Evolutionary conservation across 148 eudicot species (phyloP), one percentile per base, ranked within the genome.

Genomic region (Amaranthus cruentus): DNA sequence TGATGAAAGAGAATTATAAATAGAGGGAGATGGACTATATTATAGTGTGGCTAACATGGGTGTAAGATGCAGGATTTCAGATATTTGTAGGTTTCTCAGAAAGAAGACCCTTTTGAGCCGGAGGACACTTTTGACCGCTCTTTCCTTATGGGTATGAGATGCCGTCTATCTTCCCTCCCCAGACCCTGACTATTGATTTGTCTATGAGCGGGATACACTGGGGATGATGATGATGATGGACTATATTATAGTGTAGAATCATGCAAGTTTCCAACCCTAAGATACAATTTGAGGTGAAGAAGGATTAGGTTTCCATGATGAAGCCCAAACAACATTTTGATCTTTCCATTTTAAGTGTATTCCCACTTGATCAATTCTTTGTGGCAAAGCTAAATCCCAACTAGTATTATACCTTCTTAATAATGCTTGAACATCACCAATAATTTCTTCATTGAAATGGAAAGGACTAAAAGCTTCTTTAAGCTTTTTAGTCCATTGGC

Each of bases 351-450:
- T 74, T 64, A 79, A 69, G 28, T 79, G 75, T 6, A 79, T 64
- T 44, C 82, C 82, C 2, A 63, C 68, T 69, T 74, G 55, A 70
- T 73, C n/a, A 14, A 67, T 50, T 4, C 18, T 62, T 79, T 79
- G 74, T n/a, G 73, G 75, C 55, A 74, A 61, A 21, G 44, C 18
- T 38, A 79, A 6, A 57, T 63, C 71, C 78, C 78, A 79, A 67
- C 54, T 48, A 56, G 5, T 21, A 59, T 48, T 79, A 52, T 79
- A 74, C 52, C 82, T 65, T 79, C 66, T 79, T 28, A 79, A 57
- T 55, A 79, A 79, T 74, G 78, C 78, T 77, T 52, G 76, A 65
- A 79, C 62, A 79, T 79, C 82, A 69, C 78, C 60, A 52, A 79
- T 4, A 38, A 79, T 73, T 62, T 79, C 82, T 10, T 74, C 71